phyloP scores from a whole-genome alignment of 2,329 filamentous ascomycete genomes.

The Coleophoma crateriformis region DNA sequence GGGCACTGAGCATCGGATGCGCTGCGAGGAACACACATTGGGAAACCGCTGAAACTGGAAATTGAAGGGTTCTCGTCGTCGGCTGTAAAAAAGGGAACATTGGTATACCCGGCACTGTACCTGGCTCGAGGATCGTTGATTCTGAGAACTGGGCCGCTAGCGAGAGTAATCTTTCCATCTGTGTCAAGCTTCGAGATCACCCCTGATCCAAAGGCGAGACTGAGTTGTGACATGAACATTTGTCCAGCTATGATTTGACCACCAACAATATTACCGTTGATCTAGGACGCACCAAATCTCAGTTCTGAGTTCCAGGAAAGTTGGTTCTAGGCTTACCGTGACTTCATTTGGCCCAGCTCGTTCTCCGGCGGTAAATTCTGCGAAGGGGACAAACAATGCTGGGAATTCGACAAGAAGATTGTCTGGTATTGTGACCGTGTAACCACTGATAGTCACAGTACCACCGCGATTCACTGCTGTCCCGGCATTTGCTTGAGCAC shows the following conservation, averaged over 20 bases:
- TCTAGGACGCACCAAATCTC: not conserved
- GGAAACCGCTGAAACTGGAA: slow-evolving; percentile 42
- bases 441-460: slow-evolving; percentile 37
- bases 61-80: slow-evolving; percentile 43
- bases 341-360: slow-evolving; percentile 17
- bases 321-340: slow-evolving; percentile 10
- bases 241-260: slow-evolving; percentile 31
- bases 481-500: slow-evolving; percentile 5
- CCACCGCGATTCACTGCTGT: slow-evolving; percentile 35
- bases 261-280: slow-evolving; percentile 33
- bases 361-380: slow-evolving; percentile 8
- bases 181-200: slow-evolving; percentile 28
- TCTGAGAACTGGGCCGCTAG: slow-evolving; percentile 29
- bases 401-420: slow-evolving; percentile 45
- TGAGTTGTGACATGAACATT: slow-evolving; percentile 30
- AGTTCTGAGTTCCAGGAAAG: slow-evolving; percentile 12
- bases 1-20: slow-evolving; percentile 29
- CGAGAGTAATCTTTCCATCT: slow-evolving; percentile 30
- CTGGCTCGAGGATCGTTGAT: slow-evolving; percentile 41
- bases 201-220: slow-evolving; percentile 29
- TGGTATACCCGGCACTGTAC: slow-evolving; percentile 32
- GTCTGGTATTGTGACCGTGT: slow-evolving; percentile 38
- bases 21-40: slow-evolving; percentile 44
- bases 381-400: slow-evolving; percentile 36
- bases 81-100: slow-evolving; percentile 36